A percentile compares a stretch with the other conserved stretches of the same genome.
These are phyloP conservation scores for Prunus mume DNA, from an alignment of 306 rosid species.

Conservation along the genomic window DNA sequence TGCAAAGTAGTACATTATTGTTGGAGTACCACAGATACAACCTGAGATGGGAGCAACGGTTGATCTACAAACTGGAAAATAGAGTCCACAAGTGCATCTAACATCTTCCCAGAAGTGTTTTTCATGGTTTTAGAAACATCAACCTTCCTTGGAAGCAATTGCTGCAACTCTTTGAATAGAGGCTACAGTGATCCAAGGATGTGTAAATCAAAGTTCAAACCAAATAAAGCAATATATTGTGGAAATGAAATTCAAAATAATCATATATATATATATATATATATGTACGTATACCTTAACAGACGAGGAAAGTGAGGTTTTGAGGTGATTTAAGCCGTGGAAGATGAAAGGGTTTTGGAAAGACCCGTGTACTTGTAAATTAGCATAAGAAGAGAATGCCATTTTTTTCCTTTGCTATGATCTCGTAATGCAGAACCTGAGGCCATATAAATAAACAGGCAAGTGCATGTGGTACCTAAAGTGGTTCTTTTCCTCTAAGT, in stretches of 20 bases:
- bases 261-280: neutral
- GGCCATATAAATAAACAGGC: too few species aligned
- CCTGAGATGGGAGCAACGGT: constrained; percentile 59
- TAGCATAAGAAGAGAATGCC: neutral
- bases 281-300: constrained; percentile 9
- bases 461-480: too few species aligned
- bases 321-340: constrained; percentile 3
- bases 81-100: constrained; percentile 53
- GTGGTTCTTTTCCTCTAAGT: too few species aligned
- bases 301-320: constrained; percentile 3
- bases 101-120: constrained; percentile 15
- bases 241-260: too few species aligned
- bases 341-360: neutral
- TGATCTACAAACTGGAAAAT: constrained; percentile 48
- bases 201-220: too few species aligned
- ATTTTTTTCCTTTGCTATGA: neutral
- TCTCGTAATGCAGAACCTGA: too few species aligned
- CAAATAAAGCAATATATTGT: too few species aligned
- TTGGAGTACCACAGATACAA: neutral
- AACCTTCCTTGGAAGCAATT: neutral
- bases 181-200: neutral
- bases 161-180: neutral
- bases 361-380: neutral
- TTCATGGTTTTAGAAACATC: constrained; percentile 12
- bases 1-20: constrained; percentile 3